These are phyloP conservation scores for Chloromonas sp. DNA, from an alignment of 163 green algal genomes.

Conservation along the genomic window DNA sequence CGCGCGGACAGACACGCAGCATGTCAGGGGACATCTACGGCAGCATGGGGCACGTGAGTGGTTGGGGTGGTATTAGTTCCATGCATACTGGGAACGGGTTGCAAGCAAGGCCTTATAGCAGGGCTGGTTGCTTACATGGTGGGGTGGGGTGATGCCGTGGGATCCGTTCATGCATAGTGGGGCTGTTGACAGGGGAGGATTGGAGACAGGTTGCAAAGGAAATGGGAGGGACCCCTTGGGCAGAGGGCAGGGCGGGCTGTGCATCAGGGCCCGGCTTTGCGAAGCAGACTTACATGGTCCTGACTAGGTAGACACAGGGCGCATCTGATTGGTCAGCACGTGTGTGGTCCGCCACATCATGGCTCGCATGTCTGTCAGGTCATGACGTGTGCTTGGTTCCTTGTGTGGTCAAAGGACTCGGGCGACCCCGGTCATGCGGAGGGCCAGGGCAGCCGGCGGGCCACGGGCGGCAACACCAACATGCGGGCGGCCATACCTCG, in stretches of 20 bases:
- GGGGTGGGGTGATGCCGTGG: neutral
- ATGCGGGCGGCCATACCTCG: neutral
- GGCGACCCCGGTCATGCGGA: neutral
- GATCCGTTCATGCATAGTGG: no score
- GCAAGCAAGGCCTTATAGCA: neutral
- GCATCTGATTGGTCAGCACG: neutral
- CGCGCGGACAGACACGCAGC: no score
- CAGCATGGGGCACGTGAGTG: neutral
- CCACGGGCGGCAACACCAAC: neutral
- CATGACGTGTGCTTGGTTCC: no score
- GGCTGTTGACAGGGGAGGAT: no score
- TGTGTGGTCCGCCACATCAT: no score
- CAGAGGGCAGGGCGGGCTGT: no score
- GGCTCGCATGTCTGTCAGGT: no score
- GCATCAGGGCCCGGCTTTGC: neutral
- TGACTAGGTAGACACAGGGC: neutral
- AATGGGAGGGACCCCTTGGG: neutral
- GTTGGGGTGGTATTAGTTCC: neutral
- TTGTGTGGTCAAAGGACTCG: neutral
- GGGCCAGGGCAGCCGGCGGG: neutral
- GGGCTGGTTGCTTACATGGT: neutral
- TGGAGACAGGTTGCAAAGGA: neutral
- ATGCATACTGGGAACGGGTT: neutral
- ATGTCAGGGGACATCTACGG: neutral
- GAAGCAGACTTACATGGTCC: neutral